Evolutionary conservation across 2,329 filamentous ascomycete species (phyloP).

Genomic region (Fusarium heterosporum): DNA sequence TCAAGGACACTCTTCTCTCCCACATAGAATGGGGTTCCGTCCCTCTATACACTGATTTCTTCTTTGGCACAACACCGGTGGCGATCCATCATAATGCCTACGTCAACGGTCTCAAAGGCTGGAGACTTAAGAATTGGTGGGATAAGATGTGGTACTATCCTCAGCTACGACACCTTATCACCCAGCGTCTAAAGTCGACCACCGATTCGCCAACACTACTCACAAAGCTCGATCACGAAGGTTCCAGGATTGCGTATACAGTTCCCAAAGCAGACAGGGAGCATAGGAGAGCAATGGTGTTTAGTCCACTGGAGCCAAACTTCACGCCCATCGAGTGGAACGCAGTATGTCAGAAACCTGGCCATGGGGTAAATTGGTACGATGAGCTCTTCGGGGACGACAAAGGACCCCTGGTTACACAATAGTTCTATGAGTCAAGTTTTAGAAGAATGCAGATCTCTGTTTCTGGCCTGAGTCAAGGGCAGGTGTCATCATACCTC

Average conservation of each 20-base stretch:
- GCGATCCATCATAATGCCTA: constrained; percentile 56
- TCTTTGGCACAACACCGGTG: constrained; percentile 52
- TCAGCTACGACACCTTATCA: constrained; percentile 48
- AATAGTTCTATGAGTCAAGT: neutral
- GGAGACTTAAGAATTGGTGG: constrained; percentile 52
- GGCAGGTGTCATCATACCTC: neutral
- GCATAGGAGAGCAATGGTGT: constrained; percentile 38
- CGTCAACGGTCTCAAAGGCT: constrained; percentile 49
- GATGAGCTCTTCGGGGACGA: constrained; percentile 51
- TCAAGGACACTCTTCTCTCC: constrained; percentile 27
- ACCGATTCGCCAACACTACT: constrained; percentile 31
- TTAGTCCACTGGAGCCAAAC: constrained; percentile 39
- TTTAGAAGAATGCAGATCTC: neutral
- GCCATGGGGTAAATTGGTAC: constrained; percentile 46
- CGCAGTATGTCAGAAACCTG: constrained; percentile 50
- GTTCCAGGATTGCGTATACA: constrained; percentile 42
- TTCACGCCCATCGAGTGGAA: constrained; percentile 50
- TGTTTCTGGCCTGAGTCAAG: neutral
- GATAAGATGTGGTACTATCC: constrained; percentile 53
- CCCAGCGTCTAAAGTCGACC: constrained; percentile 38
- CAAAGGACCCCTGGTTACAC: constrained; percentile 45
- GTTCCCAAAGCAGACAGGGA: constrained; percentile 31
- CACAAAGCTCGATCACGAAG: constrained; percentile 13
- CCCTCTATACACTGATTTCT: constrained; percentile 54
- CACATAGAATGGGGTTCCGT: constrained; percentile 48